These are phyloP conservation scores for Thalassiosira exigua DNA, from an alignment of 352 stramenopile species.

Conservation along the genomic window DNA sequence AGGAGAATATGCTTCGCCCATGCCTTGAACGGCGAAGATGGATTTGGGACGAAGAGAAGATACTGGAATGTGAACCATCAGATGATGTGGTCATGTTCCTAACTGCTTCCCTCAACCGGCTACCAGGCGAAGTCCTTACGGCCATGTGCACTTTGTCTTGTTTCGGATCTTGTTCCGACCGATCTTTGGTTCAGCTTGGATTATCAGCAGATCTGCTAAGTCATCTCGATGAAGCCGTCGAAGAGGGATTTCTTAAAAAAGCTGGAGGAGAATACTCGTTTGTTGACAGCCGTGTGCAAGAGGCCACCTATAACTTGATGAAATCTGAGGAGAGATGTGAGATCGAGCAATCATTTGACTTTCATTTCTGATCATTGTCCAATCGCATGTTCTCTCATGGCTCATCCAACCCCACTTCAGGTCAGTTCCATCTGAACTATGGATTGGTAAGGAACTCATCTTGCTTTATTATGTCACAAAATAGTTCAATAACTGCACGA, in stretches of 20 bases:
- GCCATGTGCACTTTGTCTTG: slow-evolving; percentile 30
- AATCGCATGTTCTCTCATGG: too few species aligned
- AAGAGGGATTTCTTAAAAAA: slow-evolving; percentile 26
- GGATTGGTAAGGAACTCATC: too few species aligned
- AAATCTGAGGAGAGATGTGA: slow-evolving; percentile 14
- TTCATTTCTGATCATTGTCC: too few species aligned
- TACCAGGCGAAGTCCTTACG: slow-evolving; percentile 14
- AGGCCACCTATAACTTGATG: slow-evolving; percentile 26
- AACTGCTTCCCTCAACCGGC: slow-evolving; percentile 1
- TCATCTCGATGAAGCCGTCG: slow-evolving; percentile 16
- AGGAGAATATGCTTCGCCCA: slow-evolving; percentile 21
- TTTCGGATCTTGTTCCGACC: slow-evolving; percentile 23
- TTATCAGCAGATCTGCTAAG: slow-evolving; percentile 8
- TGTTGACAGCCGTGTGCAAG: slow-evolving; percentile 15
- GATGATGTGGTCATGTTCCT: slow-evolving; percentile 39
- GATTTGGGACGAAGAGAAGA: slow-evolving; percentile 38
- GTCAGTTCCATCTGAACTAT: slow-evolving; percentile 31
- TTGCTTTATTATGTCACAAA: too few species aligned
- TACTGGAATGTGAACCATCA: slow-evolving; percentile 15
- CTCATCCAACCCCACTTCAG: too few species aligned
- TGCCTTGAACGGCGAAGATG: slow-evolving; percentile 17
- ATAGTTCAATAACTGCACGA: too few species aligned
- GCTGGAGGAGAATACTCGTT: slow-evolving; percentile 8
- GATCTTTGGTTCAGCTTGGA: slow-evolving; percentile 1
- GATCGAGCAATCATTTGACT: too few species aligned